phyloP scores from a whole-genome alignment of 768 basidiomycete species.

The Termitomyces sp. region DNA sequence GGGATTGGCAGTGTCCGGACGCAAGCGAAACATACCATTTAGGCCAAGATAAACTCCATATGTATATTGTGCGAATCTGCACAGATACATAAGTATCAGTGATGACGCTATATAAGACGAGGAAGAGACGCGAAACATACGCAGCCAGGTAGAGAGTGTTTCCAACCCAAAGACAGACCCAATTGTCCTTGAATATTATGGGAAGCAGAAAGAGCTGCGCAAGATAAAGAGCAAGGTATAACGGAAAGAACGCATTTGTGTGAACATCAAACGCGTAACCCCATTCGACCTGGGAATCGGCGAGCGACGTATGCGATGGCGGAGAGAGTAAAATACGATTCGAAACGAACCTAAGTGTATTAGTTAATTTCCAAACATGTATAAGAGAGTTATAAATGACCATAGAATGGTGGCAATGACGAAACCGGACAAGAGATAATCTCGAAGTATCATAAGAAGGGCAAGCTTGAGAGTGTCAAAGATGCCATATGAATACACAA shows the following conservation, averaged over 20 bases:
- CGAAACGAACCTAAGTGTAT: constrained; percentile 51
- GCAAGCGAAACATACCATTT: constrained; percentile 42
- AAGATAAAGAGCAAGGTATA: constrained; percentile 86
- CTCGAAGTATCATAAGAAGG: constrained; percentile 79
- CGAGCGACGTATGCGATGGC: constrained; percentile 62
- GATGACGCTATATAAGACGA: background rate
- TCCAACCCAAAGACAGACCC: constrained; percentile 92
- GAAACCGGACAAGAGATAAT: constrained; percentile 79
- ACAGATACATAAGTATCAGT: background rate
- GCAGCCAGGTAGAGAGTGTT: constrained; percentile 90
- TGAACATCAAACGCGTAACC: constrained; percentile 96
- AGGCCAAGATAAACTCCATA: constrained; percentile 89
- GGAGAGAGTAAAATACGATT: constrained; percentile 68
- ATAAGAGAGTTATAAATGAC: constrained; percentile 29
- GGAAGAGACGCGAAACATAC: constrained; percentile 31
- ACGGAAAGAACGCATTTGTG: constrained; percentile 93
- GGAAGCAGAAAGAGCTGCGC: constrained; percentile 85
- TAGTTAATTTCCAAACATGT: constrained; percentile 4
- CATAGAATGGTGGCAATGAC: constrained; percentile 71
- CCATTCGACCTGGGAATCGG: constrained; percentile 80
- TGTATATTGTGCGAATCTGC: constrained; percentile 80
- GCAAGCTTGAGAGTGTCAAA: constrained; percentile 57
- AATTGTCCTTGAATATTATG: constrained; percentile 76
- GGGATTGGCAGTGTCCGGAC: constrained; percentile 3
- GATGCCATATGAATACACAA: constrained; percentile 67